Conservation (phyloP, 2,329 filamentous ascomycete genomes). For the Teratosphaeria viscida region DNA sequence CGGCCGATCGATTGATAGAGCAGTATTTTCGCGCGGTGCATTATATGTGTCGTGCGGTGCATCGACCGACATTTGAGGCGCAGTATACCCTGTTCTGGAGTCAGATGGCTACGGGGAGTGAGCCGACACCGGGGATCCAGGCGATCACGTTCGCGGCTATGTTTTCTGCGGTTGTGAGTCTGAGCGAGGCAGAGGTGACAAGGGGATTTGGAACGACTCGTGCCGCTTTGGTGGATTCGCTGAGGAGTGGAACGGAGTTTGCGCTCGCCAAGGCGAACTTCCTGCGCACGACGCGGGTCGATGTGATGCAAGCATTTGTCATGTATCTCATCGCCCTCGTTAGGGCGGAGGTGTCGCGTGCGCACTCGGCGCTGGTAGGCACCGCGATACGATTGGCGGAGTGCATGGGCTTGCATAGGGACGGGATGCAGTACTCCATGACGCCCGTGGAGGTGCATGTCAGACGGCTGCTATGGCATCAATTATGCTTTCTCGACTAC, state of each 20-base stretch:
- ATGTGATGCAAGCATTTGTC: conserved; percentile 65
- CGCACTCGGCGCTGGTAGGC: conserved; percentile 62
- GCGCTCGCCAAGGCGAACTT: conserved; percentile 61
- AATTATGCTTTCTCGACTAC: conserved; percentile 66
- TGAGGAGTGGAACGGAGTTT: conserved; percentile 57
- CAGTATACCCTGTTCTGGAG: conserved; percentile 58
- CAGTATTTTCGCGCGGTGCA: conserved; percentile 62
- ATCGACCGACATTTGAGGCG: conserved; percentile 55
- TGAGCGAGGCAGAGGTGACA: conserved; percentile 45
- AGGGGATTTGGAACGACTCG: conserved; percentile 48
- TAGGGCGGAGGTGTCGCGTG: conserved; percentile 59
- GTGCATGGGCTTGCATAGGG: conserved; percentile 66
- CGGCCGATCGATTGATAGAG: conserved; percentile 51
- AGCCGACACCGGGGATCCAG: conserved; percentile 55
- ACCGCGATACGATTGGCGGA: conserved; percentile 64
- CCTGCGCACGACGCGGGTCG: conserved; percentile 58
- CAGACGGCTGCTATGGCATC: conserved; percentile 64
- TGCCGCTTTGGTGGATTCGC: conserved; percentile 47
- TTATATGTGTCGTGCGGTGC: conserved; percentile 55
- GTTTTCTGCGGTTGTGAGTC: conserved; percentile 58
- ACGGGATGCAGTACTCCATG: conserved; percentile 56
- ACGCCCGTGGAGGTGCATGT: conserved; percentile 60
- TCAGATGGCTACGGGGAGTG: conserved; percentile 46
- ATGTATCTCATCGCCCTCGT: conserved; percentile 70
- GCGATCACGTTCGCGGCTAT: conserved; percentile 59